Evolutionary conservation across 75 land plant genomes (phyloP).

Genomic region (Pinus albicaulis): DNA sequence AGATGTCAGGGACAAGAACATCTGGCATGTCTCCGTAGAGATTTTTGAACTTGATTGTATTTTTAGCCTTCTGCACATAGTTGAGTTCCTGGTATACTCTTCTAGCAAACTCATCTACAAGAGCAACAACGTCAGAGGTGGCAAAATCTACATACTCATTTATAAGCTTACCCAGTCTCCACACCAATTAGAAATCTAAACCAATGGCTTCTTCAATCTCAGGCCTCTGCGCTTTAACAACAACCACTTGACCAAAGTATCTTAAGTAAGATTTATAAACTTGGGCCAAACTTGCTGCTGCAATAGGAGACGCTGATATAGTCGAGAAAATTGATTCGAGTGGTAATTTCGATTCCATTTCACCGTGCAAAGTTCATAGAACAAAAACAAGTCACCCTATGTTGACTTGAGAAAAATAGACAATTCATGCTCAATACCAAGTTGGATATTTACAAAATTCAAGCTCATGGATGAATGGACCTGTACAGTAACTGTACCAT

Average conservation of each 20-base stretch:
- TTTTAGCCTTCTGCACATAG: slow-evolving; percentile 89
- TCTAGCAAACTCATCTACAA: slow-evolving; percentile 94
- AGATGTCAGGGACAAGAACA: slow-evolving; percentile 80
- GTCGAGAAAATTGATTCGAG: slow-evolving; percentile 68
- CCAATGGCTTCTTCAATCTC: slow-evolving; percentile 85
- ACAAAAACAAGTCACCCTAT: too few relatives aligned
- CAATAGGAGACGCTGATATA: slow-evolving; percentile 85
- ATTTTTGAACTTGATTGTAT: slow-evolving; percentile 81
- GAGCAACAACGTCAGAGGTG: slow-evolving; percentile 85
- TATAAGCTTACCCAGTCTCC: slow-evolving; percentile 57
- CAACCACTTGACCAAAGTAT: slow-evolving; percentile 77
- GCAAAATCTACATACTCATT: slow-evolving; percentile 82
- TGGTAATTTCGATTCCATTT: slow-evolving; percentile 60
- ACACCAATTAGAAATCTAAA: slow-evolving; percentile 77
- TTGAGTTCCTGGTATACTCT: slow-evolving; percentile 98
- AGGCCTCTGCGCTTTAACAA: slow-evolving; percentile 96
- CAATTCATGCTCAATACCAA: too few relatives aligned
- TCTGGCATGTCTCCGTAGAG: slow-evolving; percentile 90
- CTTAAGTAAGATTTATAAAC: slow-evolving; percentile 86
- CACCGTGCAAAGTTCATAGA: too few relatives aligned
- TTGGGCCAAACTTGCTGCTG: slow-evolving; percentile 96
- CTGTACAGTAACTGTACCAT: too few relatives aligned
- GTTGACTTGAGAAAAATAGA: too few relatives aligned
- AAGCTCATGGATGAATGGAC: too few relatives aligned
- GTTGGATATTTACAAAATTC: too few relatives aligned